Base-by-base conservation (phyloP, 192 early-diverging fungal genomes). In the Paraglomus brasilianum region DNA sequence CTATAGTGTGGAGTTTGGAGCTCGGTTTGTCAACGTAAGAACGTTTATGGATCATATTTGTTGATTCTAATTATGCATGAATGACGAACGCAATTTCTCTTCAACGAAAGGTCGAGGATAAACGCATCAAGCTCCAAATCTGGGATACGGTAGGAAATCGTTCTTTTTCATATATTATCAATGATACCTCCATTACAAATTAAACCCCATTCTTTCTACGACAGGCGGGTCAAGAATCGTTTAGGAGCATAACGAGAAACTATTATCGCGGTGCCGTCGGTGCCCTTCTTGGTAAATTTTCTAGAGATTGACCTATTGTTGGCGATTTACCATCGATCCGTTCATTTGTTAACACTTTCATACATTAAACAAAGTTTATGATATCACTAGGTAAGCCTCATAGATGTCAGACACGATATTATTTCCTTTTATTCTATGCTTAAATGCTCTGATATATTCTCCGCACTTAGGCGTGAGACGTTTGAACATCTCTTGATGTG, bases 51-150 rank as follows among this genome's bases (percentile, higher is more conserved):
- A 19, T 17, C 9, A 68, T 67, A 17, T 67, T 21, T 6, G 17
- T 44, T 61, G 22, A 17, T 5, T 42, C n/a, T 19, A 41, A 65
- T n/a, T 36, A 11, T 36, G 44, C 17, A 10, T 64, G 9, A 59
- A 30, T 30, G 30, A 30, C 30, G 30, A 30, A 30, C 30, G 30
- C 30, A 30, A 30, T 30, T 30, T 30, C 30, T 30, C 30, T 30
- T 30, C 10, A 15, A 65, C 14, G 39, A 71, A 21, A 85, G 81
- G 75, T 90, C 14, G 87, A 90, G 65, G 87, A 86, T 56, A 94
- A 92, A 70, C 82, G 87, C 72, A 88, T 96, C 73, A 95, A 95
- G 78, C 83, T 96, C 11, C 92, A 96, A 73, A 93, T 96, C 63
- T 97, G 95, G 95, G 95, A 95, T 70, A 94, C 94, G n/a, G 90